A percentile compares a stretch with the other conserved stretches of the same genome.
Evolutionary conservation across 768 basidiomycete species (phyloP).

Genomic region (Rubroboletus satanas): DNA sequence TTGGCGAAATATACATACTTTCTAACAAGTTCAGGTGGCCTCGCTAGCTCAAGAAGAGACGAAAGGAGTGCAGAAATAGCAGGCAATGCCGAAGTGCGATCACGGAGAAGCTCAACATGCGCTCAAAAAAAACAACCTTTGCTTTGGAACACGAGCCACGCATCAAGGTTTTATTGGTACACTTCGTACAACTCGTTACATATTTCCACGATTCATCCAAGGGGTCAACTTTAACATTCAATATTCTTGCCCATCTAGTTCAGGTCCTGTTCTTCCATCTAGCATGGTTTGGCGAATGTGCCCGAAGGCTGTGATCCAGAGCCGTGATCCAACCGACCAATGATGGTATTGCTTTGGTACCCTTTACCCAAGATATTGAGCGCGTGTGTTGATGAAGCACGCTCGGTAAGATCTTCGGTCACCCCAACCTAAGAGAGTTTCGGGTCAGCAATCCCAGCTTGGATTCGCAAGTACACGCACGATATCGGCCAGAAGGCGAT

Average conservation of each 20-base stretch:
- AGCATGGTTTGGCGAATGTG: constrained; percentile 69
- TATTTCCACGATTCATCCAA: background rate
- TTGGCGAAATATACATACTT: no score
- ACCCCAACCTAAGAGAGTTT: constrained; percentile 48
- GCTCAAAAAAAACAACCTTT: background rate
- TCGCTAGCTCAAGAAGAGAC: no score
- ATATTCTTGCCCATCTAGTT: background rate
- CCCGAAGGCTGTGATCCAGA: constrained; percentile 49
- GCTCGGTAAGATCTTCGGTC: constrained; percentile 51
- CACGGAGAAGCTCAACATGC: no score
- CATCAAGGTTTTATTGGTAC: background rate
- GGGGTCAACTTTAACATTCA: background rate
- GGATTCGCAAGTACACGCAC: constrained; percentile 37
- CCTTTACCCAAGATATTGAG: constrained; percentile 41
- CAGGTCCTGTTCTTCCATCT: constrained; percentile 6
- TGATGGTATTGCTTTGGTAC: constrained; percentile 29
- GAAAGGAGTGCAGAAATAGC: no score
- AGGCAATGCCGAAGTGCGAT: no score
- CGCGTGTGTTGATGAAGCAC: constrained; percentile 47
- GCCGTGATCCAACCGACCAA: constrained; percentile 45
- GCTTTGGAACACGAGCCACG: background rate
- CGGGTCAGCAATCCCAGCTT: constrained; percentile 1
- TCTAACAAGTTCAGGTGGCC: no score
- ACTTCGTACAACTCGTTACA: constrained; percentile 2
- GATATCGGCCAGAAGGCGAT: constrained; percentile 64